These are phyloP conservation scores for Gentiana dahurica DNA, from an alignment of 257 asterid species.

Conservation along the genomic window DNA sequence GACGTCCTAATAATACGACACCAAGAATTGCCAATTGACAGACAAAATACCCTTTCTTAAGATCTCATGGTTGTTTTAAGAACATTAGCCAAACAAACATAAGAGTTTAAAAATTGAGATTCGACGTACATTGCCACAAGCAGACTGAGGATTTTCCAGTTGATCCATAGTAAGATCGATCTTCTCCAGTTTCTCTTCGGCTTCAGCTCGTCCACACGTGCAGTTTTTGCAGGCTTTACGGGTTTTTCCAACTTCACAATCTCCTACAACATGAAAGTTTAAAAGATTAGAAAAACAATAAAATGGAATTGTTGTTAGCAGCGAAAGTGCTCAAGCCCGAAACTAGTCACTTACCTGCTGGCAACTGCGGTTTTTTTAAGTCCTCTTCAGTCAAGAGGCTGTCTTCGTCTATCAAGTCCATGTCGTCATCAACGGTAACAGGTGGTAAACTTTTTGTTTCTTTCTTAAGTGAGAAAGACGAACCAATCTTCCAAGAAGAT, in stretches of 20 bases:
- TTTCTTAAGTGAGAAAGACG: slow-evolving; percentile 73
- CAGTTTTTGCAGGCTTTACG: slow-evolving; percentile 95
- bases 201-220: slow-evolving; percentile 91
- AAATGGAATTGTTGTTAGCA: neutral
- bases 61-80: too few species aligned
- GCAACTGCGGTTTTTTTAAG: slow-evolving; percentile 73
- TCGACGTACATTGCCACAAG: slow-evolving; percentile 80
- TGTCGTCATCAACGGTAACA: slow-evolving; percentile 69
- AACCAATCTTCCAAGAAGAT: slow-evolving; percentile 89
- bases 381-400: slow-evolving; percentile 91
- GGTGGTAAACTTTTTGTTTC: slow-evolving; percentile 38
- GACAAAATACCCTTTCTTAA: too few species aligned
- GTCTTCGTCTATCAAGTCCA: slow-evolving; percentile 90
- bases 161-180: slow-evolving; percentile 74
- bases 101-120: neutral
- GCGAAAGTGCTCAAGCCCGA: neutral
- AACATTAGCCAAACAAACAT: neutral
- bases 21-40: too few species aligned
- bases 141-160: slow-evolving; percentile 78
- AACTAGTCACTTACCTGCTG: slow-evolving; percentile 38
- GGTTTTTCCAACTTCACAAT: slow-evolving; percentile 82
- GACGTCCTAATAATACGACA: too few species aligned
- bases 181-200: slow-evolving; percentile 62
- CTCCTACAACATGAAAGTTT: slow-evolving; percentile 29
- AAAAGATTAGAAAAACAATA: neutral